Conservation (phyloP, 2,329 filamentous ascomycete species). For the Cephalotrichum gorgonifer region DNA sequence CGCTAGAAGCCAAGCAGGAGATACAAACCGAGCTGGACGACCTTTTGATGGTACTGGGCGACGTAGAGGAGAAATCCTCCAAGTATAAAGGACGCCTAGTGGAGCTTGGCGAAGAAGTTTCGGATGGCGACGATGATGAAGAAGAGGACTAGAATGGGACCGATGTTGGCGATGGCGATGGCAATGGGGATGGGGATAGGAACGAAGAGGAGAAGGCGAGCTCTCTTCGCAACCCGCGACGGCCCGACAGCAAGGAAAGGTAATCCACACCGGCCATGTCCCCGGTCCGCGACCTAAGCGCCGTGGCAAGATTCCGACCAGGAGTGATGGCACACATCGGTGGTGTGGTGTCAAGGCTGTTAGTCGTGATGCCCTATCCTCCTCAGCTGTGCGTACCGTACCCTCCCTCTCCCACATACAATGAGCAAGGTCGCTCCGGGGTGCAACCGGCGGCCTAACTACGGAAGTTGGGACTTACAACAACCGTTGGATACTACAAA, state of each 20-base stretch:
- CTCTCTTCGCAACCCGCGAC: neutral
- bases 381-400: too few species aligned
- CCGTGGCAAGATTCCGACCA: neutral
- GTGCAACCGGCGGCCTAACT: too few species aligned
- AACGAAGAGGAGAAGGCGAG: neutral
- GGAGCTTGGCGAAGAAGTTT: constrained; percentile 59
- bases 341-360: too few species aligned
- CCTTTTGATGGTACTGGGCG: constrained; percentile 69
- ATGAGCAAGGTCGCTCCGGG: too few species aligned
- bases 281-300: neutral
- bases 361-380: too few species aligned
- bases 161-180: constrained; percentile 30
- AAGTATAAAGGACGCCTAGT: constrained; percentile 65
- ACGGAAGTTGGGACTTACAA: too few species aligned
- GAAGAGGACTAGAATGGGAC: constrained; percentile 36
- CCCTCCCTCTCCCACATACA: too few species aligned
- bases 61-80: constrained; percentile 66
- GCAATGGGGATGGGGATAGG: constrained; percentile 18
- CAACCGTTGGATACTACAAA: too few species aligned
- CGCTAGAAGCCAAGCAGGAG: constrained; percentile 46
- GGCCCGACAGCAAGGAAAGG: neutral
- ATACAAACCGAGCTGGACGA: constrained; percentile 71
- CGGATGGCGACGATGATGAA: constrained; percentile 59
- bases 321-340: too few species aligned
- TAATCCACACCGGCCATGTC: too few species aligned